These are phyloP conservation scores for Kalmanozyma brasiliensis DNA, from an alignment of 1,284 basidiomycete genomes.

Conservation along the genomic window DNA sequence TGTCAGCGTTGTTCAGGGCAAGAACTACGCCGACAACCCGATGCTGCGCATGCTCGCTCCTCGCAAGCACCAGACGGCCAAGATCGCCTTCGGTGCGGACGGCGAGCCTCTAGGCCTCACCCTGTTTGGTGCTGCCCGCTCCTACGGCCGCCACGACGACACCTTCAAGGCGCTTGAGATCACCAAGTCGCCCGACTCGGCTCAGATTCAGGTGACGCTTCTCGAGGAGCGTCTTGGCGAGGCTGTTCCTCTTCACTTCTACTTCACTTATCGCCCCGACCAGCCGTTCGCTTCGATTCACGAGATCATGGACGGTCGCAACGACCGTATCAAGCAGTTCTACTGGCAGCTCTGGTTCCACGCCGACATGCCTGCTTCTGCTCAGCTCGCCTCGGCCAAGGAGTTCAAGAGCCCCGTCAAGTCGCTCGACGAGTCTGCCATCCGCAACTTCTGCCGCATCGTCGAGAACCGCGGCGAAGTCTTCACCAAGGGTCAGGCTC, in stretches of 20 bases:
- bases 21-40: constrained; percentile 84
- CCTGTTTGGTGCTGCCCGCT: constrained; percentile 82
- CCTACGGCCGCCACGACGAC: constrained; percentile 78
- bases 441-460: constrained; percentile 91
- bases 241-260: constrained; percentile 82
- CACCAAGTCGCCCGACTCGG: constrained; percentile 45
- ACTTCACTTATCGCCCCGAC: constrained; percentile 87
- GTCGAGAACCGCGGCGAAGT: constrained; percentile 91
- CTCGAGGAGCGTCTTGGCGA: constrained; percentile 84
- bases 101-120: constrained; percentile 72
- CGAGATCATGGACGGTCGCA: constrained; percentile 85
- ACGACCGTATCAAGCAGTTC: constrained; percentile 82
- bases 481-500: constrained; percentile 76
- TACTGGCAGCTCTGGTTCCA: constrained; percentile 66
- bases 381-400: constrained; percentile 41
- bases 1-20: constrained; percentile 73
- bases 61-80: constrained; percentile 80
- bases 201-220: constrained; percentile 78
- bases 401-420: constrained; percentile 54
- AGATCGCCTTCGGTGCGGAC: constrained; percentile 72
- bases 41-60: constrained; percentile 87
- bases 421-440: constrained; percentile 73
- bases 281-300: constrained; percentile 93
- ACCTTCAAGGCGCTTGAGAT: constrained; percentile 84
- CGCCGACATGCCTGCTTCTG: constrained; percentile 56